A percentile compares a stretch with the other conserved stretches of the same genome.
Conservation (phyloP, 1,284 basidiomycete genomes). For the Mycosarcoma maydis region DNA sequence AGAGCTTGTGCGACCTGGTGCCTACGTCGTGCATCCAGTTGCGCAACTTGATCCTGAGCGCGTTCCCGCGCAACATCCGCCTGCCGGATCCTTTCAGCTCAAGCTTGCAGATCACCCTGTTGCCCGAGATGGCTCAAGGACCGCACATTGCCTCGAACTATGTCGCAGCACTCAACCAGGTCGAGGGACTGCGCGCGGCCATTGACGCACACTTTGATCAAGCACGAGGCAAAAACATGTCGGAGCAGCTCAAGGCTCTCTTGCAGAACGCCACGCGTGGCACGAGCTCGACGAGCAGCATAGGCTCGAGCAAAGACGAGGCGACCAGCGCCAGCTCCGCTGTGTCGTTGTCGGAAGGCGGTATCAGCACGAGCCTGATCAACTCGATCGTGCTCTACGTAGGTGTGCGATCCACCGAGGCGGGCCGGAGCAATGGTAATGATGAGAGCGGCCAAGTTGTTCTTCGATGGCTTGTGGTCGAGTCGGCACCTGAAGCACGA, state of each 20-base stretch:
- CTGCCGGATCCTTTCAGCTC: conserved; percentile 82
- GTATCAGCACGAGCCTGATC: conserved; percentile 86
- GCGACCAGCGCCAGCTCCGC: conserved; percentile 6
- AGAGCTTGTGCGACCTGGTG: conserved; percentile 90
- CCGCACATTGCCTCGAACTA: conserved; percentile 92
- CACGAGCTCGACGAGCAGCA: neutral
- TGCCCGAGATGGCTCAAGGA: conserved; percentile 87
- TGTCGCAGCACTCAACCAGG: conserved; percentile 76
- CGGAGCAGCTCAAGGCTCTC: conserved; percentile 23
- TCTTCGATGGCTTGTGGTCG: conserved; percentile 76
- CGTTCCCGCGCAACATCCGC: conserved; percentile 83
- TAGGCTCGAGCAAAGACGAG: conserved; percentile 23
- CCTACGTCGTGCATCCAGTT: conserved; percentile 93
- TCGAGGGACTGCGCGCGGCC: conserved; percentile 68
- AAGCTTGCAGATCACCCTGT: conserved; percentile 71
- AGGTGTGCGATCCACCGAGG: conserved; percentile 80
- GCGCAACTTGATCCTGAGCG: conserved; percentile 93
- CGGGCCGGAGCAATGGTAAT: conserved; percentile 71
- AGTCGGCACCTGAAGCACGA: conserved; percentile 94
- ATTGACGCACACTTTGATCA: conserved; percentile 43
- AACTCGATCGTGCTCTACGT: conserved; percentile 95
- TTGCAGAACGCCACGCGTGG: conserved; percentile 19
- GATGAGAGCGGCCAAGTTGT: conserved; percentile 83
- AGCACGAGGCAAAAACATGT: conserved; percentile 15
- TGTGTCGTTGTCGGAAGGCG: conserved; percentile 69